A percentile compares a stretch with the other conserved stretches of the same genome.
These are phyloP conservation scores for Ilyonectria robusta DNA, from an alignment of 2,329 filamentous ascomycete species.

Conservation along the genomic window DNA sequence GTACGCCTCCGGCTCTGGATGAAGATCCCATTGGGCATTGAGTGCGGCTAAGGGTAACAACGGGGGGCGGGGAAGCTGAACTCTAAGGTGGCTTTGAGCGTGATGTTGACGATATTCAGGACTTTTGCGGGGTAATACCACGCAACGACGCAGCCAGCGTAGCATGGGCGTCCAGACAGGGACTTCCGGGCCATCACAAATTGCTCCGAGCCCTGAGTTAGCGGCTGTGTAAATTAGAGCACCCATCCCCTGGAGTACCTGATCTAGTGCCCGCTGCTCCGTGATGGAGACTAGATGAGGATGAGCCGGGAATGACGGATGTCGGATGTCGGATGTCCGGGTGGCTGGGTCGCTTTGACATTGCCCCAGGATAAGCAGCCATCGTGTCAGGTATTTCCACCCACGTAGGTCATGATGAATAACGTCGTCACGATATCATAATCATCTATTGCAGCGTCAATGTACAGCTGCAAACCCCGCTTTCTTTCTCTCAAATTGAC, in stretches of 20 bases:
- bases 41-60: background rate
- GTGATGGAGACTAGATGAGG: too few species aligned
- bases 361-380: background rate
- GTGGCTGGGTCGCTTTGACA: background rate
- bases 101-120: background rate
- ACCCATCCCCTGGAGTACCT: background rate
- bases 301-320: too few species aligned
- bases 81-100: background rate
- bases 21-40: background rate
- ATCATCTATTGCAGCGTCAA: background rate
- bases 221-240: background rate
- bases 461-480: slow-evolving; percentile 7
- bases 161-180: background rate
- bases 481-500: background rate
- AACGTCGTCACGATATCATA: background rate
- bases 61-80: background rate
- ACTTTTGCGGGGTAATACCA: background rate
- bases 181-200: background rate
- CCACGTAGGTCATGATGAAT: slow-evolving; percentile 2
- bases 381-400: background rate
- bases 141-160: background rate
- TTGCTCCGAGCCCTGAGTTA: background rate
- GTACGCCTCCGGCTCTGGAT: background rate
- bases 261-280: too few species aligned
- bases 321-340: too few species aligned